phyloP scores from a whole-genome alignment of 2,329 filamentous ascomycete species.

The Neocucurbitaria cava region DNA sequence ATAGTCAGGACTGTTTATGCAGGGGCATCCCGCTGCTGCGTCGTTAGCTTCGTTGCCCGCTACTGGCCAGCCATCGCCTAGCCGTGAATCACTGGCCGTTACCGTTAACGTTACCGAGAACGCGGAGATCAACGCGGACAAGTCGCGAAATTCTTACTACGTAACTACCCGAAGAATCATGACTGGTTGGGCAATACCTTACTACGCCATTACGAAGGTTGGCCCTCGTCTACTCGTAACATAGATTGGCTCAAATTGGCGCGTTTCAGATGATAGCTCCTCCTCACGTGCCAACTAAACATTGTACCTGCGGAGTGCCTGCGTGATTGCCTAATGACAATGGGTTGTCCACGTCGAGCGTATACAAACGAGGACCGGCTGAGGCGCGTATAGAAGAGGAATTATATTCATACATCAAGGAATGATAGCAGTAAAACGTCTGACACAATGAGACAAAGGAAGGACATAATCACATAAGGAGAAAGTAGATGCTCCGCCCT shows the following conservation, averaged over 20 bases:
- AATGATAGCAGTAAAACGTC: background rate
- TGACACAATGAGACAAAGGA: constrained; percentile 5
- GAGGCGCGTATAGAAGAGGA: background rate
- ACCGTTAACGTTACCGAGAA: constrained; percentile 7
- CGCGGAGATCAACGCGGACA: constrained; percentile 16
- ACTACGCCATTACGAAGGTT: background rate
- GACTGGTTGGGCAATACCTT: background rate
- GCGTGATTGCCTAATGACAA: background rate
- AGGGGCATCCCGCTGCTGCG: constrained; percentile 16
- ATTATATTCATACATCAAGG: constrained; percentile 1
- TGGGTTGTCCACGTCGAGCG: too few relatives aligned
- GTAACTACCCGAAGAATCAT: background rate
- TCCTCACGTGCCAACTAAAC: background rate
- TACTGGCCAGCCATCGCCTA: constrained; percentile 7
- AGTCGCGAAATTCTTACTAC: background rate
- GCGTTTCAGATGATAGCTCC: constrained; percentile 17
- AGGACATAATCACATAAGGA: background rate
- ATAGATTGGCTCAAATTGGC: constrained; percentile 9
- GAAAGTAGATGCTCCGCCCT: constrained; percentile 6
- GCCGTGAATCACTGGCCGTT: constrained; percentile 10
- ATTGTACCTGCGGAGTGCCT: background rate
- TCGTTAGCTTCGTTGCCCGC: background rate
- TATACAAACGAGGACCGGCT: too few relatives aligned
- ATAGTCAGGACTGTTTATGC: constrained; percentile 7
- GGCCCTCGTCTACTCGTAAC: background rate